These are phyloP conservation scores for Puccinia coronata DNA, from an alignment of 1,284 basidiomycete species.

Conservation along the genomic window DNA sequence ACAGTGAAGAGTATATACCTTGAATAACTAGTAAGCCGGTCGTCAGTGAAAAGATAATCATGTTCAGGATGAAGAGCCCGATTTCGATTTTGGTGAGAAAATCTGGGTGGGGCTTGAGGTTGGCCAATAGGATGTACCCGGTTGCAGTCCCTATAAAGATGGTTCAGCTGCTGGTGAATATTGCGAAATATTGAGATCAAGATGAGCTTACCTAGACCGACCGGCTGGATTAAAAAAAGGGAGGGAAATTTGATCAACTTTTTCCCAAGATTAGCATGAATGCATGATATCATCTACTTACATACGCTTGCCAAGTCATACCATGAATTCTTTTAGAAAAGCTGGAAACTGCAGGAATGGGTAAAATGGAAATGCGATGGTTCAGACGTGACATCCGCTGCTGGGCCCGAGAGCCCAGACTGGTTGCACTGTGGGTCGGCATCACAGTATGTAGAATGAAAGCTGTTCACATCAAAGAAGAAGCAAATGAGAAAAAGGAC, in stretches of 20 bases:
- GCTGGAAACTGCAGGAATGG: conserved; percentile 17
- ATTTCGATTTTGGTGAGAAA: conserved; percentile 32
- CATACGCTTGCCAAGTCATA: conserved; percentile 42
- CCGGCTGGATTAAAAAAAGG: conserved; percentile 2
- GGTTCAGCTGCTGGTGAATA: not conserved
- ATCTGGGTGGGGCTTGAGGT: conserved; percentile 14
- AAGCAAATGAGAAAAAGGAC: not conserved
- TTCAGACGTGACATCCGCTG: conserved; percentile 32
- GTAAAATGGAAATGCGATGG: conserved; percentile 12
- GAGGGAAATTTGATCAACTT: not conserved
- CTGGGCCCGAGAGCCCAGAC: conserved; percentile 10
- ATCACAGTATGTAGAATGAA: not conserved
- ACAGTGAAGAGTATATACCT: not conserved
- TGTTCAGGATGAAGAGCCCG: conserved; percentile 28
- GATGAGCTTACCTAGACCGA: conserved; percentile 31
- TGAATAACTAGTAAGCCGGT: conserved; percentile 27
- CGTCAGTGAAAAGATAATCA: conserved; percentile 16
- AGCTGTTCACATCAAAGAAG: not conserved
- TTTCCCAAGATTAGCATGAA: not conserved
- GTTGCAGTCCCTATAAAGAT: conserved; percentile 23
- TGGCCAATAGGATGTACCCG: conserved; percentile 23
- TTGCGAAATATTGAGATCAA: not conserved
- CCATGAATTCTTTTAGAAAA: conserved; percentile 45
- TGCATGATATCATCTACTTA: not conserved
- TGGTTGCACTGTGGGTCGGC: not conserved